Evolutionary conservation across 2,329 filamentous ascomycete species (phyloP), one percentile per base, ranked within the genome.

Genomic region (Ophiognomonia clavigignenti-juglandacearum): DNA sequence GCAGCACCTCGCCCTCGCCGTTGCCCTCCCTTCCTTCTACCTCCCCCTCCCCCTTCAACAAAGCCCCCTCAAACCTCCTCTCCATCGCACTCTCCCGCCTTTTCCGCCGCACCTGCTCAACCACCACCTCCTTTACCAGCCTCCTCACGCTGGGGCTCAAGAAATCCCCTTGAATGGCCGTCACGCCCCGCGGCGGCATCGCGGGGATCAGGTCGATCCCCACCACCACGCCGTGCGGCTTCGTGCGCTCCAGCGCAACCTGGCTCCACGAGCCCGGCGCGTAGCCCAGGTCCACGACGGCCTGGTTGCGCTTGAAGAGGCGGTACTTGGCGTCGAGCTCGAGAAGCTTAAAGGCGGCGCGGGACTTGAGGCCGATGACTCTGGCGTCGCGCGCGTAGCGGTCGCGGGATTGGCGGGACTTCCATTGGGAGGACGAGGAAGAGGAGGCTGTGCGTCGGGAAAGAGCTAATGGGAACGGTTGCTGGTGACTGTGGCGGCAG

Each of bases 151-250:
- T 67, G 0, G 81, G 76, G 6, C 83, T 86, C 34, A 97, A 72
- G 56, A 98, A 97, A 63, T 98, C 88, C 39, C 95, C 93, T 66
- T 98, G 93, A 48, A 98, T 90, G 2, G 89, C 89, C 23, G 88
- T 91, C n/a, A 95, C 90, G 19, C 93, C 93, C 59, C 79, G 82
- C 0, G 93, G 93, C 5, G 95, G 92, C 62, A 92, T 86, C 0
- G 90, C 88, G 4, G 93, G 93, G 54, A 98, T 89, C 43, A 98
- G 78, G 64, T 98, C 93, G 59, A 98, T 92, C 10, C 93, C 95
- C 23, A 98, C 73, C 11, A 98, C 83, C 36, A 85, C 80, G 8
- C 91, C 90, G 38, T 78, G 68, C 0, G 91, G 91, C 51, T 78
- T 75, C 4, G 88, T 95, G 43, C 82, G 78, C 51, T 88, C 85